Percentiles rank a stretch among this genome's conserved stretches.
Conservation (phyloP, 768 basidiomycete species). For the Termitomyces sp. region DNA sequence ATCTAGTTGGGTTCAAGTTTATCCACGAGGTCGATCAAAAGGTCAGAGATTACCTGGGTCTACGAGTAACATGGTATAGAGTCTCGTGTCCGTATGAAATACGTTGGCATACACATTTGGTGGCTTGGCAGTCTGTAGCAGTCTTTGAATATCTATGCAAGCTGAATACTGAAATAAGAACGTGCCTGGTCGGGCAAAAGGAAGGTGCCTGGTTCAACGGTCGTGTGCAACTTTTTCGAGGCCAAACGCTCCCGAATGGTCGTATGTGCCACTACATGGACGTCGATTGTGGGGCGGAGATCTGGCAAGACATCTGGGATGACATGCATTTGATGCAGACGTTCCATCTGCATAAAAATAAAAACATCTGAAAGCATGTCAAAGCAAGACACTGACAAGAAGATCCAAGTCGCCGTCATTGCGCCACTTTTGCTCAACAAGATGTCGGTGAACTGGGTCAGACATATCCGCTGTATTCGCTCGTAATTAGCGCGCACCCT, state of each 20-base stretch:
- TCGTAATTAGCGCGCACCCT: background rate
- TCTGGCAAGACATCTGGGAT: slow-evolving; percentile 80
- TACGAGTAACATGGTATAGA: slow-evolving; percentile 86
- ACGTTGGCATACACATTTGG: slow-evolving; percentile 69
- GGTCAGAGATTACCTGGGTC: slow-evolving; percentile 61
- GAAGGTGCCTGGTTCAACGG: slow-evolving; percentile 69
- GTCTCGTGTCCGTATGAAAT: slow-evolving; percentile 73
- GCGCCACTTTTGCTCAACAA: slow-evolving; percentile 82
- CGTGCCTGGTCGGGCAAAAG: slow-evolving; percentile 63
- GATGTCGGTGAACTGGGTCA: slow-evolving; percentile 67
- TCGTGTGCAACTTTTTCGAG: slow-evolving; percentile 28
- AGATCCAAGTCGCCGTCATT: slow-evolving; percentile 80
- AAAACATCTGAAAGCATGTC: background rate
- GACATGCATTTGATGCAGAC: slow-evolving; percentile 86
- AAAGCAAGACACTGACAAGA: slow-evolving; percentile 48
- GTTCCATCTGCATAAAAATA: slow-evolving; percentile 67
- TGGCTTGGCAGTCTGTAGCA: slow-evolving; percentile 50
- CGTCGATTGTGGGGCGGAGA: slow-evolving; percentile 67
- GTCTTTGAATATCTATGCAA: background rate
- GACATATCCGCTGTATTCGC: slow-evolving; percentile 56
- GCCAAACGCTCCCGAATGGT: slow-evolving; percentile 23
- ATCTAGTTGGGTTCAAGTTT: slow-evolving; percentile 39
- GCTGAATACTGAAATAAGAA: background rate
- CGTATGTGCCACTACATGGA: slow-evolving; percentile 51
- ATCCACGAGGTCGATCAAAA: background rate